A percentile compares a stretch with the other conserved stretches of the same genome.
Evolutionary conservation across 2,329 filamentous ascomycete genomes (phyloP).

Genomic region (Aspergillus neoniger): DNA sequence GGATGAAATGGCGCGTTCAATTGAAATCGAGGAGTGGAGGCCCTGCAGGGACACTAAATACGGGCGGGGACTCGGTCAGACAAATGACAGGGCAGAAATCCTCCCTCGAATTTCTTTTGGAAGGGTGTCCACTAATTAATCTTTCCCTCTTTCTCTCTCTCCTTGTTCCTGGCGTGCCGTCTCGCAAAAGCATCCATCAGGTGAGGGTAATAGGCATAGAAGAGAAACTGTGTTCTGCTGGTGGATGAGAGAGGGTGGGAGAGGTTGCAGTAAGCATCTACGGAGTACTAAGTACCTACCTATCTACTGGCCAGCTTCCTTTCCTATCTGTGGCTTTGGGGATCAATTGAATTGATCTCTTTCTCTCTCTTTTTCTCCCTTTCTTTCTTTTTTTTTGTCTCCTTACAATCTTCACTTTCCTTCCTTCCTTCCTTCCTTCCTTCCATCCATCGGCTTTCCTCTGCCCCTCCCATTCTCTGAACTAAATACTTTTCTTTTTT

Average conservation of each 20-base stretch:
- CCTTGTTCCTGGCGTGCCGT: neutral
- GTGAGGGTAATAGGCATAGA: neutral
- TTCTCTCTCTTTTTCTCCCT: neutral
- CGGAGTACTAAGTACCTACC: too few relatives aligned
- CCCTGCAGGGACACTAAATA: slow-evolving; percentile 7
- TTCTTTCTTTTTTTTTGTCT: neutral
- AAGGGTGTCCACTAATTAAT: slow-evolving; percentile 6
- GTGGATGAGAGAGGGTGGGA: neutral
- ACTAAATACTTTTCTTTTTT: neutral
- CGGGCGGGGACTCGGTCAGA: slow-evolving; percentile 1
- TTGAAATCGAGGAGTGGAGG: slow-evolving; percentile 15
- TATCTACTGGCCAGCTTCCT: neutral
- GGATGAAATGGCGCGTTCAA: slow-evolving; percentile 7
- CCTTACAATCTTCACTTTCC: neutral
- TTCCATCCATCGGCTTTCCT: neutral
- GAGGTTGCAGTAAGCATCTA: neutral
- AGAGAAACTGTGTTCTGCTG: neutral
- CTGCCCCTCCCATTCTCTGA: too few relatives aligned
- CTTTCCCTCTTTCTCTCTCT: neutral
- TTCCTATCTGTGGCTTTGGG: neutral
- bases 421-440: neutral
- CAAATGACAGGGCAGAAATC: neutral
- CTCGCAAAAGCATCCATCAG: neutral
- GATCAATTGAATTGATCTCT: neutral
- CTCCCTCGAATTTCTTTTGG: slow-evolving; percentile 5